A percentile compares a stretch with the other conserved stretches of the same genome.
Conservation (phyloP, 768 basidiomycete species). For the Strobilomyces confusus region DNA sequence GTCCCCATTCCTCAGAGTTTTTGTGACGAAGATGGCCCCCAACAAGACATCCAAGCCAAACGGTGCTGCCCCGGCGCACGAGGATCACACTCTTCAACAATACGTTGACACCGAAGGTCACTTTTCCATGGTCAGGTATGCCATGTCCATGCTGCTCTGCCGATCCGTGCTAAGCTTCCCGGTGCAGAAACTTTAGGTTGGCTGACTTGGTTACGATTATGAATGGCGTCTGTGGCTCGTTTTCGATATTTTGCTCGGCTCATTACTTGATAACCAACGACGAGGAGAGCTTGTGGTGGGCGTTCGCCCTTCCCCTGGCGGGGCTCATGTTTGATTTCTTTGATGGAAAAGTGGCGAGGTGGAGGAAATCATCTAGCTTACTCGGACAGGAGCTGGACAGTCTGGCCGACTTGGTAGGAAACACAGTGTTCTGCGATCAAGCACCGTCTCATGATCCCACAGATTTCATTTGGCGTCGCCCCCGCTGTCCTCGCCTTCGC, state of each 20-base stretch:
- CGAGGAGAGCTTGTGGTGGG: constrained; percentile 76
- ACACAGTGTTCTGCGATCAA: not conserved
- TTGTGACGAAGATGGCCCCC: constrained; percentile 19
- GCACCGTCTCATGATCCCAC: constrained; percentile 5
- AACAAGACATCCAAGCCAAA: constrained; percentile 29
- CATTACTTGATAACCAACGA: constrained; percentile 82
- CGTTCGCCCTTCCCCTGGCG: constrained; percentile 83
- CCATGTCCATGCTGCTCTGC: constrained; percentile 3
- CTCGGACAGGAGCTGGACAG: constrained; percentile 97
- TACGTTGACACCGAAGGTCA: constrained; percentile 91
- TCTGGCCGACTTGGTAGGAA: constrained; percentile 81
- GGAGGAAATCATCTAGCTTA: constrained; percentile 94
- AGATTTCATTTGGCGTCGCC: constrained; percentile 98
- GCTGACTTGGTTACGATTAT: constrained; percentile 98
- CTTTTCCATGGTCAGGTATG: constrained; percentile 93
- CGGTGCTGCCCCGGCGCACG: constrained; percentile 7
- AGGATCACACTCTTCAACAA: constrained; percentile 56
- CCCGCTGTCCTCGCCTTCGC: constrained; percentile 91
- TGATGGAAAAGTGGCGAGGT: constrained; percentile 96
- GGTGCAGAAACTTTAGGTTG: constrained; percentile 85
- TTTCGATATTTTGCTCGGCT: constrained; percentile 92
- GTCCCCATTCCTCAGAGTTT: not conserved
- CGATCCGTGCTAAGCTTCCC: constrained; percentile 17
- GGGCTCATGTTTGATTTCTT: constrained; percentile 98
- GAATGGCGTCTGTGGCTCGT: constrained; percentile 97